Evolutionary conservation across 805 yeast genomes (phyloP).

Genomic region (Hanseniaspora mollemarum): DNA sequence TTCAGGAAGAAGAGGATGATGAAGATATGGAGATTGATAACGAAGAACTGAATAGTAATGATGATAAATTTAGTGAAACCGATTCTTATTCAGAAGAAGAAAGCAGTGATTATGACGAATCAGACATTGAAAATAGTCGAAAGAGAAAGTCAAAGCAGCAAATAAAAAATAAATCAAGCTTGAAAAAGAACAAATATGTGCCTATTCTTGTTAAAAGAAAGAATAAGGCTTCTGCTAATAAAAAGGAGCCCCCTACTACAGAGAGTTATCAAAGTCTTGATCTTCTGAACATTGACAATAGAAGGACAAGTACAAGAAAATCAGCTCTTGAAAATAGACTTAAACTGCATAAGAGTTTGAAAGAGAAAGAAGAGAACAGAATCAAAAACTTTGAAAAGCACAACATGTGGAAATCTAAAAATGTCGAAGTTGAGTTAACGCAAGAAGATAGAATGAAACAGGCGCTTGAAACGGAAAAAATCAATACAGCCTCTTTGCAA

Average conservation of each 20-base stretch:
- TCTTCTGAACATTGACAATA: slow-evolving; percentile 35
- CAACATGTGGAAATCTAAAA: slow-evolving; percentile 20
- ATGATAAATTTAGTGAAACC: slow-evolving; percentile 26
- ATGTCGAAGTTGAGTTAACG: slow-evolving; percentile 34
- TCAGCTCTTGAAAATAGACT: slow-evolving; percentile 69
- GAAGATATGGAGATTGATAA: slow-evolving; percentile 40
- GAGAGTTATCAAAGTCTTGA: slow-evolving; percentile 40
- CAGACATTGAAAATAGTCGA: slow-evolving; percentile 17
- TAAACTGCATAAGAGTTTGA: slow-evolving; percentile 60
- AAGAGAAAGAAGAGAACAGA: slow-evolving; percentile 54
- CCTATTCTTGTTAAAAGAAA: slow-evolving; percentile 29
- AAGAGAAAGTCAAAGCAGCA: slow-evolving; percentile 13
- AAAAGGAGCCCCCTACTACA: slow-evolving; percentile 21
- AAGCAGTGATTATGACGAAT: slow-evolving; percentile 20
- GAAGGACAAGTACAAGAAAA: slow-evolving; percentile 67
- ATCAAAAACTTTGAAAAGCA: background rate
- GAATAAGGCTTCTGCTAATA: slow-evolving; percentile 24
- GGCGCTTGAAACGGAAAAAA: slow-evolving; percentile 75
- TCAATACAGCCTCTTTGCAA: slow-evolving; percentile 60
- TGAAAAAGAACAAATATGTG: slow-evolving; percentile 20
- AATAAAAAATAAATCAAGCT: slow-evolving; percentile 31
- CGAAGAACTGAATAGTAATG: slow-evolving; percentile 26
- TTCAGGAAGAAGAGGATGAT: slow-evolving; percentile 39
- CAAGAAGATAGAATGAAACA: slow-evolving; percentile 46
- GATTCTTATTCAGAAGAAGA: slow-evolving; percentile 19